These are phyloP conservation scores for Hyphodiscus hymeniophilus DNA, from an alignment of 495 filamentous ascomycete species.

Conservation along the genomic window DNA sequence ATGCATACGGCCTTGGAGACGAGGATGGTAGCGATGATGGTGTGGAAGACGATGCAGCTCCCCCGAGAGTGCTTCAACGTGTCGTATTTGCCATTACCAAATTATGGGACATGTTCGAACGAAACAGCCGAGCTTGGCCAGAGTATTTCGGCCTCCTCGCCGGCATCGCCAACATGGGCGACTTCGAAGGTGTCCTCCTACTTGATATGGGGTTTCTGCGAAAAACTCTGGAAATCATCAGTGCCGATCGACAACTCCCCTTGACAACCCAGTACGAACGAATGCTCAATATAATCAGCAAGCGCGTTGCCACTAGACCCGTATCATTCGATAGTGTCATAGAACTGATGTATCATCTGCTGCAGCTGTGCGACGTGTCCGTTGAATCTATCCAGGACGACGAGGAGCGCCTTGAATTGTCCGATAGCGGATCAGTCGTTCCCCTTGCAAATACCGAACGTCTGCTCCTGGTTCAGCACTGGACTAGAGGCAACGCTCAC, in stretches of 20 bases:
- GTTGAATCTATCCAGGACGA: conserved; percentile 6
- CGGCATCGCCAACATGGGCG: conserved; percentile 49
- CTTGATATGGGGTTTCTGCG: conserved; percentile 48
- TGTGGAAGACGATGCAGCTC: conserved; percentile 17
- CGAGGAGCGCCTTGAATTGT: conserved; percentile 11
- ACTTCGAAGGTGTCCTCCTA: conserved; percentile 42
- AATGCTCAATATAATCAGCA: conserved; percentile 35
- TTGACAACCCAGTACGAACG: conserved; percentile 32
- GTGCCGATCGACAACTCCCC: conserved; percentile 44
- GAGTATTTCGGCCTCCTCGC: conserved; percentile 70
- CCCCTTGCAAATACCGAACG: conserved; percentile 32
- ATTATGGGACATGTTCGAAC: conserved; percentile 47
- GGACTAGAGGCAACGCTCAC: conserved; percentile 28
- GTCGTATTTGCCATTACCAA: conserved; percentile 46
- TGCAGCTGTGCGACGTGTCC: conserved; percentile 23
- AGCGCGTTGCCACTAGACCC: conserved; percentile 41
- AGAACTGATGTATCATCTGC: conserved; percentile 42
- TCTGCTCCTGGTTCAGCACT: conserved; percentile 34
- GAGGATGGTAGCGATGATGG: conserved; percentile 23
- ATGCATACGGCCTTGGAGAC: conserved; percentile 26
- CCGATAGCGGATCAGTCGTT: conserved; percentile 17
- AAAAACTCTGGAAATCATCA: conserved; percentile 53
- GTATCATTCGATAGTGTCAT: conserved; percentile 45
- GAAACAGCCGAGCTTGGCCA: conserved; percentile 58
- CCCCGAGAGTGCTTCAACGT: conserved; percentile 37